These are phyloP conservation scores for Oryza longistaminata DNA, from an alignment of 176 grass and related monocot species.

Conservation along the genomic window DNA sequence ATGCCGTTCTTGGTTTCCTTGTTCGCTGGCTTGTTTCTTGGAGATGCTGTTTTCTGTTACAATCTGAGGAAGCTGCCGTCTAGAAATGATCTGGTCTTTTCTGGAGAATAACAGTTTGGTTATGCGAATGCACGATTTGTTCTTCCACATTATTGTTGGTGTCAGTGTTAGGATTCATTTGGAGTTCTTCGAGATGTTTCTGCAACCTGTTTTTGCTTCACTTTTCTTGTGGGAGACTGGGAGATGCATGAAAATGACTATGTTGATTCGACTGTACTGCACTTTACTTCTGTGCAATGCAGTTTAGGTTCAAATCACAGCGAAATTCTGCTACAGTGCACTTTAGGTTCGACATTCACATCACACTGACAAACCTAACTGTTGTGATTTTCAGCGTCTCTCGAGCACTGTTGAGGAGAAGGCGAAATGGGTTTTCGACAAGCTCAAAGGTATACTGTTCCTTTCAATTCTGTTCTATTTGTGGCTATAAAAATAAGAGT, in stretches of 20 bases:
- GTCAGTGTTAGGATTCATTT: not conserved
- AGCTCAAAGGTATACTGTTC: conserved; percentile 74
- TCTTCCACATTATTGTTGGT: not conserved
- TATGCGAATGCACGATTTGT: not conserved
- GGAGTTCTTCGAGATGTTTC: not conserved
- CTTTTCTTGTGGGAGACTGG: not conserved
- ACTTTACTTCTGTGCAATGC: not conserved
- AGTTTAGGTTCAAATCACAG: not conserved
- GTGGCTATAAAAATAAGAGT: conserved; percentile 24
- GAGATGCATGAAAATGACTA: not conserved
- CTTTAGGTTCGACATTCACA: conserved; percentile 9
- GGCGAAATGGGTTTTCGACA: conserved; percentile 98
- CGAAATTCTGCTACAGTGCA: not conserved
- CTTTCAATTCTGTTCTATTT: not conserved
- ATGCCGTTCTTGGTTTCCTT: not conserved
- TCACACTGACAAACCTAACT: not conserved
- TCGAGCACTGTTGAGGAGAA: conserved; percentile 92
- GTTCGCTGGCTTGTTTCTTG: not conserved
- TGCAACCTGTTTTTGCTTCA: not conserved
- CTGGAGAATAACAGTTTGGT: not conserved
- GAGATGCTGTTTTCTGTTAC: conserved; percentile 12
- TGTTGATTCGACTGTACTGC: not conserved
- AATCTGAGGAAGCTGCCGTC: not conserved
- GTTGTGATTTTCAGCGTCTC: conserved; percentile 62
- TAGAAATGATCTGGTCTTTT: not conserved